Evolutionary conservation across 106 monocot species (phyloP).

Genomic region (Phalaenopsis equestris): DNA sequence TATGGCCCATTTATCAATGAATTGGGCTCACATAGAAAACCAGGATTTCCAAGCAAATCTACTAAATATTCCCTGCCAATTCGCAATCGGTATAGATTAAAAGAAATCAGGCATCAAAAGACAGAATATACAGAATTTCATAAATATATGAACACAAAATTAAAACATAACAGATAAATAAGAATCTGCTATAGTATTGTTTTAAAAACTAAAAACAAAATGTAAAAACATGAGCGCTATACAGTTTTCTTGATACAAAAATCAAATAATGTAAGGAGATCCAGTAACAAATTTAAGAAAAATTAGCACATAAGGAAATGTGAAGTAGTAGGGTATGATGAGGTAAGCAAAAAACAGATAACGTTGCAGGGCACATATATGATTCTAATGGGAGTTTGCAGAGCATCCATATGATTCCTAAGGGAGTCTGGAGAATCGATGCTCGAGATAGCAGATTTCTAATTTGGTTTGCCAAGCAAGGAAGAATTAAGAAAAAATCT

Average conservation of each 20-base stretch:
- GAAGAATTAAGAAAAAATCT: too few species aligned
- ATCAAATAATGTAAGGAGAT: neutral
- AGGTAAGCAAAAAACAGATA: too few species aligned
- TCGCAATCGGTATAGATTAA: neutral
- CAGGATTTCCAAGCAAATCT: conserved; percentile 79
- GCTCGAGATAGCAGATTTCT: too few species aligned
- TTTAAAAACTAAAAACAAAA: neutral
- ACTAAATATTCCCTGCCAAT: conserved; percentile 84
- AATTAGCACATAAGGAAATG: too few species aligned
- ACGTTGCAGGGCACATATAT: too few species aligned
- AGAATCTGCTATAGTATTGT: neutral
- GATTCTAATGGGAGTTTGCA: too few species aligned
- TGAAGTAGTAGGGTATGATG: too few species aligned
- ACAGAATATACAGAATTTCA: neutral
- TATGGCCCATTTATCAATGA: conserved; percentile 82
- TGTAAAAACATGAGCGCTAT: neutral
- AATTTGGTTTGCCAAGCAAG: too few species aligned
- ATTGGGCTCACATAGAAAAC: conserved; percentile 66
- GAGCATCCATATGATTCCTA: too few species aligned
- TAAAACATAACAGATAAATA: neutral
- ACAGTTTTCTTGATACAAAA: neutral
- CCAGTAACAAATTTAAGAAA: too few species aligned
- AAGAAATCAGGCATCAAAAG: neutral
- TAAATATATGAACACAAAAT: neutral
- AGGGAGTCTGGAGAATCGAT: too few species aligned